A percentile compares a stretch with the other conserved stretches of the same genome.
Conservation (phyloP, 306 rosid genomes). For the Chamaecrista fasciculata region DNA sequence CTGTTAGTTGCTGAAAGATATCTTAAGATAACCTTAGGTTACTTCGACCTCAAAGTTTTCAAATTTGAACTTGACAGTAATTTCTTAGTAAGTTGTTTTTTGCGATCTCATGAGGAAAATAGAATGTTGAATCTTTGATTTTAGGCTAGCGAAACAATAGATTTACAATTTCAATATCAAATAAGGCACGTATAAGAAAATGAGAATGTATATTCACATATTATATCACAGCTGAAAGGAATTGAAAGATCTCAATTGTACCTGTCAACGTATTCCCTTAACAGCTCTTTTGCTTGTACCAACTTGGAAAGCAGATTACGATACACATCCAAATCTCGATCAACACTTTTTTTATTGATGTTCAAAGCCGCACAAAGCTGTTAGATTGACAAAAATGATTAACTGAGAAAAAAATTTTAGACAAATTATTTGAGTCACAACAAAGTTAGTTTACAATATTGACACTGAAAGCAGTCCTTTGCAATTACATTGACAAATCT, state of each 20-base stretch:
- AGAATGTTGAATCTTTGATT: background rate
- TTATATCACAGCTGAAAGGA: background rate
- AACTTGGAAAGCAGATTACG: slow-evolving; percentile 87
- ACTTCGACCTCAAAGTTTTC: background rate
- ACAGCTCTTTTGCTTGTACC: slow-evolving; percentile 95
- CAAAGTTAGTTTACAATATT: background rate
- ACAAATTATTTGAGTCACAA: background rate
- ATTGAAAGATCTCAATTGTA: slow-evolving; percentile 37
- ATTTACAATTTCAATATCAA: slow-evolving; percentile 4
- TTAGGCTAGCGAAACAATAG: background rate
- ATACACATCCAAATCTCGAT: slow-evolving; percentile 88
- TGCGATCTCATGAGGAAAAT: background rate
- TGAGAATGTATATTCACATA: background rate
- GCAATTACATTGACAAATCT: slow-evolving; percentile 17
- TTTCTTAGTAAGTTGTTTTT: background rate
- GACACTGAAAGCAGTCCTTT: background rate
- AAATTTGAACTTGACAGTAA: background rate
- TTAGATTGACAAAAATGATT: slow-evolving; percentile 34
- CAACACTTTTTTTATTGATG: slow-evolving; percentile 73
- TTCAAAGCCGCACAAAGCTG: slow-evolving; percentile 78
- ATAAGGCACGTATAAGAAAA: background rate
- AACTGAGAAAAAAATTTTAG: slow-evolving; percentile 6
- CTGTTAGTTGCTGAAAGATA: background rate
- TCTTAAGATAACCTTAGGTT: background rate
- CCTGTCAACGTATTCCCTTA: slow-evolving; percentile 85